These are phyloP conservation scores for Wickerhamomyces xylosicus DNA, from an alignment of 805 yeast species.

Conservation along the genomic window DNA sequence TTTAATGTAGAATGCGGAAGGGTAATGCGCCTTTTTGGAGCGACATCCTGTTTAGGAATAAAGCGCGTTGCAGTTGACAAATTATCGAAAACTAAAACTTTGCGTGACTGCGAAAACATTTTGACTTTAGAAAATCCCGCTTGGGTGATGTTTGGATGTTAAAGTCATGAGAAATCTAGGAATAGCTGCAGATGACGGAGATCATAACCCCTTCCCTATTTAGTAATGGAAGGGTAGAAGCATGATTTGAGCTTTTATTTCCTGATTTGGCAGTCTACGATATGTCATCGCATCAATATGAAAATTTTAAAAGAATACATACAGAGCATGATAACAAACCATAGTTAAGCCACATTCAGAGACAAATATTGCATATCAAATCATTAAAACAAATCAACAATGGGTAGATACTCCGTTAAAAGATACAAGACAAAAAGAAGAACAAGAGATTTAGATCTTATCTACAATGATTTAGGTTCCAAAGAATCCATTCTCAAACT, in stretches of 20 bases:
- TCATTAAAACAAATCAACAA: constrained; percentile 23
- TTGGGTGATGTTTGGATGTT: background rate
- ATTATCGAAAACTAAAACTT: too few relatives aligned
- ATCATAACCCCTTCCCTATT: too few relatives aligned
- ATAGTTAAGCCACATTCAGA: constrained; percentile 4
- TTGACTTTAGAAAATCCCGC: too few relatives aligned
- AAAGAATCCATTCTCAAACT: constrained; percentile 53
- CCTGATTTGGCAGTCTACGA: constrained; percentile 3
- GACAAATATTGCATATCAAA: constrained; percentile 3
- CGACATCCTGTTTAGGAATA: background rate
- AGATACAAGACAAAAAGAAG: constrained; percentile 87
- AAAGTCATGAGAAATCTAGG: constrained; percentile 1
- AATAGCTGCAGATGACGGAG: too few relatives aligned
- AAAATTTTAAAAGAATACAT: background rate
- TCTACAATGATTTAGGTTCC: constrained; percentile 62
- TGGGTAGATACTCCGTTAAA: constrained; percentile 84
- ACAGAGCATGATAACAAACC: too few relatives aligned
- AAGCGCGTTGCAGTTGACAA: background rate
- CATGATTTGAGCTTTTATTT: background rate
- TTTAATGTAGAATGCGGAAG: background rate
- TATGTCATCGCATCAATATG: constrained; percentile 2
- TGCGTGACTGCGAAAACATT: background rate
- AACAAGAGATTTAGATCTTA: constrained; percentile 74
- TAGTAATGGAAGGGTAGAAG: too few relatives aligned
- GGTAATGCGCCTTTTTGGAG: background rate